Evolutionary conservation across 75 land plant genomes (phyloP), one percentile per base, ranked within the genome.

Genomic region (Pinus albicaulis): DNA sequence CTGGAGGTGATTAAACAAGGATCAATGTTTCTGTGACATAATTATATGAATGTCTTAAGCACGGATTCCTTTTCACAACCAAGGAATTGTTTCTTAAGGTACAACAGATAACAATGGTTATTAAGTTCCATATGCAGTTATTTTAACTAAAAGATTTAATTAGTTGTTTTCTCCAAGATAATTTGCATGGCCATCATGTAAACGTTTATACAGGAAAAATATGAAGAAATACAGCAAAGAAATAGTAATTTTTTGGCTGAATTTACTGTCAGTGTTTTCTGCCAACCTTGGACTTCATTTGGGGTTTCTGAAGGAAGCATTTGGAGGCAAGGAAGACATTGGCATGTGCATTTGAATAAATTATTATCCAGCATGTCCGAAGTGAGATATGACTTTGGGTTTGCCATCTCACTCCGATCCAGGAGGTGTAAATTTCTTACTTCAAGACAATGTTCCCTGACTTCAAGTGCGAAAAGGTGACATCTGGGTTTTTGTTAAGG

Each of bases 281-380:
- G 79, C 57, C 38, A 77, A 65, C 26, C 66, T 84, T 34, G 86
- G 83, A 0, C 71, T 80, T 31, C 63, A 63, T 16, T 57, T 78
- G 16, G n/a, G 20, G 11, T 78, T 64, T 41, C 76, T 84, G 71
- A 74, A 72, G 64, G 23, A 71, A 44, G 34, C 48, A 36, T 56
- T 77, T 62, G 60, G 79, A 34, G 41, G 41, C 41, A 6, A 38
- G 41, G 76, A 19, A 34, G 70, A 79, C 62, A 48, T 23, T 26
- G 34, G 61, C 73, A 78, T 57, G 56, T 22, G 69, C 66, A 38
- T 38, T 38, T 73, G 83, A 53, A 82, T 84, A 61, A 84, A 84
- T 28, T 81, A 82, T 73, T 84, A 84, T 31, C 86, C 86, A 22
- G 74, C 79, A 5, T 84, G 86, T 71, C 86, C 86, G 4, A 64